Evolutionary conservation across 306 rosid species (phyloP).

Genomic region (Lathyrus aphaca): DNA sequence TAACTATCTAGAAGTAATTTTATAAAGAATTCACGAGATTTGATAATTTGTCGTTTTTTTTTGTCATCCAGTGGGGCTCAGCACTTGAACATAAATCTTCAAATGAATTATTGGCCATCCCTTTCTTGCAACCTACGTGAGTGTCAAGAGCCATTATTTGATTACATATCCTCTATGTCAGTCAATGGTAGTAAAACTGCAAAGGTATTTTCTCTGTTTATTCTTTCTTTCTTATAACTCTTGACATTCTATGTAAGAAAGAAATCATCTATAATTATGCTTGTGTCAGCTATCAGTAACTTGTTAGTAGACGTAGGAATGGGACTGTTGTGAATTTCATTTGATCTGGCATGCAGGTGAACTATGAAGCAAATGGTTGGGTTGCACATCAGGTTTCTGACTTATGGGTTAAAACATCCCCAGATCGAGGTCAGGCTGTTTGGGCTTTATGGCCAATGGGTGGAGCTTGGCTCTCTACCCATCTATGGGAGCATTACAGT

Average conservation of each 20-base stretch:
- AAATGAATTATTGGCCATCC: slow-evolving; percentile 97
- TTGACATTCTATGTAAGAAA: slow-evolving; percentile 28
- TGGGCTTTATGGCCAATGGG: slow-evolving; percentile 99
- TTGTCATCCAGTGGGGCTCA: slow-evolving; percentile 82
- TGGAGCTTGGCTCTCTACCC: slow-evolving; percentile 91
- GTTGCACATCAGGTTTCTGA: slow-evolving; percentile 95
- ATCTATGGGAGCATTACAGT: slow-evolving; percentile 94
- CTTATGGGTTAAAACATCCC: slow-evolving; percentile 90
- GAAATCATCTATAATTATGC: slow-evolving; percentile 5
- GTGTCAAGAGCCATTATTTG: slow-evolving; percentile 92
- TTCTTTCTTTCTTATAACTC: slow-evolving; percentile 27
- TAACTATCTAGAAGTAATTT: slow-evolving; percentile 28
- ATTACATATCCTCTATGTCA: slow-evolving; percentile 63
- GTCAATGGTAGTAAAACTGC: slow-evolving; percentile 81
- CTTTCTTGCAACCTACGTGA: slow-evolving; percentile 89
- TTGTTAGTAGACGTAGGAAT: slow-evolving; percentile 1
- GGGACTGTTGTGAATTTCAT: slow-evolving; percentile 18
- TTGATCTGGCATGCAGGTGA: slow-evolving; percentile 61
- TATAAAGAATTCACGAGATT: slow-evolving; percentile 23
- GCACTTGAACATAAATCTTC: slow-evolving; percentile 88
- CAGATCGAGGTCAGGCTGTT: slow-evolving; percentile 86
- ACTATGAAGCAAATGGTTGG: slow-evolving; percentile 89
- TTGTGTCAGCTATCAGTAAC: slow-evolving; percentile 21
- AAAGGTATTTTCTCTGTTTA: slow-evolving; percentile 57
- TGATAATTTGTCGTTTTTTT: slow-evolving; percentile 38